phyloP scores from a whole-genome alignment of 441 rosid genomes.

The Pelargonium australe region DNA sequence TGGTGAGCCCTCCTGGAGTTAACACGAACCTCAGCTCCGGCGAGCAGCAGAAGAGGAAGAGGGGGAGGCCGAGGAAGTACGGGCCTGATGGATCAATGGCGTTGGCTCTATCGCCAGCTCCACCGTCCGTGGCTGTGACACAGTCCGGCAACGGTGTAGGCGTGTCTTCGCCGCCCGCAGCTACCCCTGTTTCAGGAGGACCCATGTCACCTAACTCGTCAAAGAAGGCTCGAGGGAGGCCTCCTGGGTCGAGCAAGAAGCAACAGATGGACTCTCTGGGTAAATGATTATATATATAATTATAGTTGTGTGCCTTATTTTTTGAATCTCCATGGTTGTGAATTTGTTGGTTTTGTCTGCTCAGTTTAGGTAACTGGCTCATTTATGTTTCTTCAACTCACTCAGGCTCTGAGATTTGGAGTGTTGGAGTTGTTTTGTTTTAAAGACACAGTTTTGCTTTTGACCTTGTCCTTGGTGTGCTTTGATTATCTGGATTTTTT shows the following conservation, averaged over 20 bases:
- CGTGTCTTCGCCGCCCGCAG: constrained; percentile 25
- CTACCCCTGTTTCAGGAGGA: constrained; percentile 20
- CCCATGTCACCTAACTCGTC: constrained; percentile 29
- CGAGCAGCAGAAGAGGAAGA: constrained; percentile 51
- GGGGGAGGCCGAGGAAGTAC: constrained; percentile 87
- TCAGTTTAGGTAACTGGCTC: neutral
- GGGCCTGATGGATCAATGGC: constrained; percentile 58
- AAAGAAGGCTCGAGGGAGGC: constrained; percentile 70
- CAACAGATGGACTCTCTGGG: constrained; percentile 42
- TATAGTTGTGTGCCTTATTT: neutral
- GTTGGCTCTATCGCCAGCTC: constrained; percentile 32
- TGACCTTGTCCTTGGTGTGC: neutral
- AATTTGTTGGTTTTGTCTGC: neutral
- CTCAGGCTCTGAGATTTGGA: too few relatives aligned
- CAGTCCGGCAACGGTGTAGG: constrained; percentile 25
- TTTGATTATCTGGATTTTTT: neutral
- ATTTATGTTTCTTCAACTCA: too few relatives aligned
- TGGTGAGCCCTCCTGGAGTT: neutral
- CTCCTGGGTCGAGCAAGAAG: constrained; percentile 66
- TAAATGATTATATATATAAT: constrained; percentile 16
- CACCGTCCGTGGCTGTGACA: constrained; percentile 21
- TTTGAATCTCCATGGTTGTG: neutral
- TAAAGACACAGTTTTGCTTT: neutral
- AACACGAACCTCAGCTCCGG: constrained; percentile 11
- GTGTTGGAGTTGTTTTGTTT: too few relatives aligned